phyloP scores from a whole-genome alignment of 2,329 filamentous ascomycete genomes.

The Botrytis hyacinthi region DNA sequence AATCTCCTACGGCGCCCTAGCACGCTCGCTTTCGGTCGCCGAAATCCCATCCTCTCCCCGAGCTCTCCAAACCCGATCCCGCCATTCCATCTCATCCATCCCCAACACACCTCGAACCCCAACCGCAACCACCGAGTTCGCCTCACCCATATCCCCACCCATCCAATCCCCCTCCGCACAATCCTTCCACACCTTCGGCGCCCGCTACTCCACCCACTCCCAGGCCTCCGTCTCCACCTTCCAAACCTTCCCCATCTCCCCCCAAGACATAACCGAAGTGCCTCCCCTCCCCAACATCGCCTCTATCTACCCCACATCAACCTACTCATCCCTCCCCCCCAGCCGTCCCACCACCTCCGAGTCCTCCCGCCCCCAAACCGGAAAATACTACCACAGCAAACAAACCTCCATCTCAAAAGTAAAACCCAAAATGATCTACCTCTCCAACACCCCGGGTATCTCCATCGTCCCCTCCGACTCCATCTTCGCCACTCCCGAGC shows the following conservation, averaged over 20 bases:
- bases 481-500: background rate
- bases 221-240: slow-evolving; percentile 15
- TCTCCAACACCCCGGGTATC: slow-evolving; percentile 12
- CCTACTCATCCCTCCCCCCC: background rate
- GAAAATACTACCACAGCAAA: slow-evolving; percentile 1
- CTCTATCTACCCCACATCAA: background rate
- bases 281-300: slow-evolving; percentile 8
- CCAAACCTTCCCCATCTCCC: slow-evolving; percentile 11
- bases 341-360: background rate
- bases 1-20: background rate
- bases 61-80: background rate
- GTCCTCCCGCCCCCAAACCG: background rate
- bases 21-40: background rate
- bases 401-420: slow-evolving; percentile 20
- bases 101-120: background rate
- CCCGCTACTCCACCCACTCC: background rate
- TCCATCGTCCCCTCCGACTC: slow-evolving; percentile 12
- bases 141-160: background rate
- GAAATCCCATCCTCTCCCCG: background rate
- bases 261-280: background rate
- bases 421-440: slow-evolving; percentile 19
- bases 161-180: background rate
- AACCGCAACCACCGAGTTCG: background rate
- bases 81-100: slow-evolving; percentile 7
- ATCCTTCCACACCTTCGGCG: slow-evolving; percentile 17